Evolutionary conservation across 306 rosid genomes (phyloP), one percentile per base, ranked within the genome.

Genomic region (Rosa lucieae): DNA sequence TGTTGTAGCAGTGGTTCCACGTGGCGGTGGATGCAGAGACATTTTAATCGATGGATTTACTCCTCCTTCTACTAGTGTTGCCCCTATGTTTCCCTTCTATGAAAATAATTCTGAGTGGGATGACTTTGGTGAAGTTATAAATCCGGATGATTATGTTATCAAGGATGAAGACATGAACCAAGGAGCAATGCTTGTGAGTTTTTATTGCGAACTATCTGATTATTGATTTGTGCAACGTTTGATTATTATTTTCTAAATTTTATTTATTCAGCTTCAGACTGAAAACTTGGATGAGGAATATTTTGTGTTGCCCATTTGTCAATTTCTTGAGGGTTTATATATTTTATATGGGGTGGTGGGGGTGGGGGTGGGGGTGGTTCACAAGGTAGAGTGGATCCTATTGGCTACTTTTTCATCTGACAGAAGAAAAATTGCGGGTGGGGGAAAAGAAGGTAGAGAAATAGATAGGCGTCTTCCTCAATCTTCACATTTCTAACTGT

Each of bases 91-190:
- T 85, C 97, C 99, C 74, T 92, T 77, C 77, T 92, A 81, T 55
- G 98, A 93, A 75, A 95, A 88, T 80, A 80, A 88, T 42, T 82
- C 84, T 6, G 98, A 93, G 77, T 95, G 98, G 99, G 98, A 91
- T 84, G 99, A 95, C 84, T 93, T 90, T 88, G 98, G 99, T 53
- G 98, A 93, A 84, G 96, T 95, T 62, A 95, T 95, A 84, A 93
- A 95, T 84, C 99, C 99, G n/a, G 99, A 95, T 73, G 97, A 91
- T 89, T 95, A 92, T 84, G 98, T 91, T 56, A 92, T 95, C 65
- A 95, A 91, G 86, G 99, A 91, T 74, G 97, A 91, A 81, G 99
- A 93, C 89, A 90, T 93, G 96, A 92, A 93, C 86, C 92, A 80
- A 74, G 76, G 85, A 63, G 76, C 88, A 49, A 85, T 85, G 85